Conservation (phyloP, 2,329 filamentous ascomycete genomes). For the Xylariaceae sp. region DNA sequence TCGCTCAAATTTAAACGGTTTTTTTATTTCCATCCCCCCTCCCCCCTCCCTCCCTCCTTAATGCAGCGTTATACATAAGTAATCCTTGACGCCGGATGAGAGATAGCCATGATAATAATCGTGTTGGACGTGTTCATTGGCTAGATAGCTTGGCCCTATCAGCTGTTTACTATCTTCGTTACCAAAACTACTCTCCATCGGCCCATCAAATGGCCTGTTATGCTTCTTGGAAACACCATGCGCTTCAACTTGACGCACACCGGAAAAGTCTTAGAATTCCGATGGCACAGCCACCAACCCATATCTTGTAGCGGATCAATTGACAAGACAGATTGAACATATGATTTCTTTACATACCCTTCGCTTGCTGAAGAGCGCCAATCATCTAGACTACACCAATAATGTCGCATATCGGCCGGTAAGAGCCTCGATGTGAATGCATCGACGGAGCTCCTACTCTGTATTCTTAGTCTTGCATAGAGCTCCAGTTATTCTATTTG, state of each 20-base stretch:
- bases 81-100: constrained; percentile 1
- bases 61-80: constrained; percentile 4
- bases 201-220: not conserved
- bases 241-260: not conserved
- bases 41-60: not conserved
- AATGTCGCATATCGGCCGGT: constrained; percentile 11
- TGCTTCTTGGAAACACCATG: constrained; percentile 3
- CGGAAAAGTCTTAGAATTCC: constrained; percentile 2
- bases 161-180: too few relatives aligned
- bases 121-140: not conserved
- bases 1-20: constrained; percentile 5
- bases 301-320: constrained; percentile 1
- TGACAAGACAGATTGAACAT: constrained; percentile 10
- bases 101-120: not conserved
- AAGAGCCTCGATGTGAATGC: not conserved
- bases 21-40: not conserved
- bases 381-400: constrained; percentile 2
- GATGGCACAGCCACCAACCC: not conserved
- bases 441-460: too few relatives aligned
- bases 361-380: not conserved
- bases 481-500: not conserved
- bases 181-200: not conserved
- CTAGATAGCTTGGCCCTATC: not conserved
- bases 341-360: constrained; percentile 1
- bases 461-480: too few relatives aligned